Base-by-base conservation (phyloP, 805 yeast species). In the Kodamaea neixiangensis region DNA sequence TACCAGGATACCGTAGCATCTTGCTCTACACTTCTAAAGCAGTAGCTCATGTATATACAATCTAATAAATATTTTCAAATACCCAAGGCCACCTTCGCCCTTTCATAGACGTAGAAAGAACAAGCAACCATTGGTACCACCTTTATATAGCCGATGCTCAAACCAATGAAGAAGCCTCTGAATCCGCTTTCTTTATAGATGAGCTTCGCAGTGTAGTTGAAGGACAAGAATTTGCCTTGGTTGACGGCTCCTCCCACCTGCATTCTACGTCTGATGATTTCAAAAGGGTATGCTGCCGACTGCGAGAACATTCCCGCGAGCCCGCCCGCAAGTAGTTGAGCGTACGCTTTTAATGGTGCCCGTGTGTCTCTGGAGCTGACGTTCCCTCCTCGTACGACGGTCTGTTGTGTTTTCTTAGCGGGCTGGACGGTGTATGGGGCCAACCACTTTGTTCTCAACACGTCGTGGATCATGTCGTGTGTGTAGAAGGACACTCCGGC, bases 81-180 rank as follows among this genome's bases (percentile, higher is more conserved):
- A 40, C 89, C 87, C 48, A 94, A 68, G 48, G 76, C 67, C 58
- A 73, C 72, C 72, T 94, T 94, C 70, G 85, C 77, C 52, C 97
- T 77, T 69, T 93, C 99, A 69, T 94, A 94, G 34, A 93, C 97
- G 65, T 82, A 92, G 68, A 93, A 93, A 13, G 97, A 86, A 67
- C 97, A 92, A 34, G 98, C 96, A 62, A 86, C 93, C 99, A 94
- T 94, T 7, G 99, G 99, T 15, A 89, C 83, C 33, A 94, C 96
- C 68, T 94, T 94, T 59, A 94, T 80, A 67, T 91, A 94, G 0
- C 99, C 99, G 58, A 94, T 93, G 58, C 94, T 86, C 61, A 94
- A 79, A 1, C 99, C 99, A 11, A 94, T 96, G 64, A 87, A 94
- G 67, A 88, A 92, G 13, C 99, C 98, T 59, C 82, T 77, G 55